Base-by-base conservation (phyloP, 768 basidiomycete species). In the Tephrocybe sp. region DNA sequence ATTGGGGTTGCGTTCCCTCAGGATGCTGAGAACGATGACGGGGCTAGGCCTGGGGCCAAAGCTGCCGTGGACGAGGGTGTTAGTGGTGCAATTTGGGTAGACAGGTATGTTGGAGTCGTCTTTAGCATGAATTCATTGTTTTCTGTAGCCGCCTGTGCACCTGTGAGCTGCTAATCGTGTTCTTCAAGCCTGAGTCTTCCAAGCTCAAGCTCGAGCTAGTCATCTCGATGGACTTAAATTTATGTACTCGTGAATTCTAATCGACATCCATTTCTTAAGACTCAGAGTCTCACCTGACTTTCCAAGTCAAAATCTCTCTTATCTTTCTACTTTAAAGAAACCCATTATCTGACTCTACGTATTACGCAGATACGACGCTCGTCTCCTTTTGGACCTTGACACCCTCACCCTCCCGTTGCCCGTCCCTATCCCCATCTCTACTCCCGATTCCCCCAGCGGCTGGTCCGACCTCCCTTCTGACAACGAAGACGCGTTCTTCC, bases 401-500 rank as follows among this genome's bases (percentile, higher is more conserved):
- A 42, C 33, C 39, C 22, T 49, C 9, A 31, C 45, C 12, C n/a
- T 23, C 11, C 35, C 39, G 5, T 13, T 39, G n/a, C 12, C 22
- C 20, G 22, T 6, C 1, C 6, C 13, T 13, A 42, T 19, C 22
- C 3, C 16, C 3, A 49, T 39, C 30, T 8, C 51, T 12, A 40
- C 40, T 16, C 63, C 75, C 1, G 66, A 63, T 19, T 81, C 84
- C 0, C 78, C 82, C 2, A 68, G 75, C 3, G 89, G 87, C 7
- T 94, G 91, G 91, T 86, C 85, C 0, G 87, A 92, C 64, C 76
- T 94, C 2, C 85, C 91, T 4, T 92, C 92, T 0, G 92, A 94
- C 60, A 64, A 82, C 4, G 92, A 94, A 69, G 92, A 95, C 57
- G 86, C 80, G 0, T 95, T 92, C 67, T 89, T 89, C 69, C 77